Base-by-base conservation (phyloP, 352 stramenopile genomes). In the Pythium phragmitis region DNA sequence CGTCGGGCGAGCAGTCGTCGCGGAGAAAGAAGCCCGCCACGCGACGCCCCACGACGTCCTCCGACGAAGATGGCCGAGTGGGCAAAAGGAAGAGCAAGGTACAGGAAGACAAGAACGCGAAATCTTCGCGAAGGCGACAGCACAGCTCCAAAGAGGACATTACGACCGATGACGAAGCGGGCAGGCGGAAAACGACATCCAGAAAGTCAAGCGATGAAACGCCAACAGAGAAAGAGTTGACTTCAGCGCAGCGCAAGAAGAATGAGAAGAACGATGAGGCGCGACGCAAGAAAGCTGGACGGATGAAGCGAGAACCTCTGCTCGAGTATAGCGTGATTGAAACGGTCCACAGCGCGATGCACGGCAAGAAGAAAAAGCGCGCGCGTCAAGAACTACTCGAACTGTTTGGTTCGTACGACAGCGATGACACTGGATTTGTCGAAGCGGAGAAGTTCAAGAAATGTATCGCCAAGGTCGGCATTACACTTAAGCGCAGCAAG, bases 341-440 rank as follows among this genome's bases (percentile, higher is more conserved):
- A 48, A 61, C 68, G 5, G 76, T 89, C 14, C 65, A 88, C 53
- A 83, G 76, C 36, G 76, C 73, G 6, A 75, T 84, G 65, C 67
- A 75, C 30, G 79, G 77, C 7, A 71, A 79, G 43, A 71, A 74
- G 28, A 74, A 75, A 21, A 78, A 80, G 42, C 62, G 57, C 2
- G 74, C 69, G 17, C 76, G 79, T 21, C 52, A 73, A 4, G 65
- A 82, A 48, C 74, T 86, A 41, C 65, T 77, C 9, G 59, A 76
- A 42, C 61, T 82, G 28, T 88, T 92, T 60, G 66, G 75, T 14
- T 72, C 73, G 53, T 86, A 86, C 64, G 80, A 89, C 63, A 21
- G 47, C 7, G 58, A 82, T 19, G 65, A 77, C 30, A 67, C 48
- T 1, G 62, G 76, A n/a, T 14, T 42, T 6, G 68, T 88, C 13